Conservation (phyloP, 225 moss, liverwort and hornwort genomes). For the Climacium dendroides region DNA sequence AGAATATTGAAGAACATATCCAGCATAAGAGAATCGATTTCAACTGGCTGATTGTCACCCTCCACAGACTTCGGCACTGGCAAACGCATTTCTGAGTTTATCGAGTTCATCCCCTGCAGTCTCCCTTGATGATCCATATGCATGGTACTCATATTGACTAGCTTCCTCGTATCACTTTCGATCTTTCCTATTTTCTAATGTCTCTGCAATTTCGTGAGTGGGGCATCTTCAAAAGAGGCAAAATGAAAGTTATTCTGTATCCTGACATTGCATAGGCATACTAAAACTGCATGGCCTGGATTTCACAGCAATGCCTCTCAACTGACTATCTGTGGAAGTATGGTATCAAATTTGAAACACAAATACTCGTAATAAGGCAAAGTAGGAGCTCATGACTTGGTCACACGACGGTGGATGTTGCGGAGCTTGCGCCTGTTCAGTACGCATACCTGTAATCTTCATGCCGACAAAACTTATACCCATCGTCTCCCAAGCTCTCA, state of each 20-base stretch:
- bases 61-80: constrained; percentile 33
- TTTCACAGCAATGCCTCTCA: neutral
- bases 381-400: neutral
- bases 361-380: neutral
- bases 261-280: no score
- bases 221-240: no score
- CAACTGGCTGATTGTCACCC: constrained; percentile 21
- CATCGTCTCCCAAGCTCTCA: neutral
- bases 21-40: constrained; percentile 36
- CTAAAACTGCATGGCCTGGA: neutral
- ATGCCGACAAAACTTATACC: neutral
- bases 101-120: constrained; percentile 13
- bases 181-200: neutral
- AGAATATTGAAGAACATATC: constrained; percentile 39
- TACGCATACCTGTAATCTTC: neutral
- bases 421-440: neutral
- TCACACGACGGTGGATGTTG: neutral
- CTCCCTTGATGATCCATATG: neutral
- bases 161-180: neutral
- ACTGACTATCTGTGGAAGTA: neutral
- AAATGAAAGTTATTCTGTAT: no score
- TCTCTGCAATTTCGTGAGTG: neutral
- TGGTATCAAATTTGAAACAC: neutral
- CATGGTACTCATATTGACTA: constrained; percentile 2
- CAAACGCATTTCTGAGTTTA: constrained; percentile 39